phyloP scores from a whole-genome alignment of 2,329 filamentous ascomycete genomes.

The Hortaea sp. region DNA sequence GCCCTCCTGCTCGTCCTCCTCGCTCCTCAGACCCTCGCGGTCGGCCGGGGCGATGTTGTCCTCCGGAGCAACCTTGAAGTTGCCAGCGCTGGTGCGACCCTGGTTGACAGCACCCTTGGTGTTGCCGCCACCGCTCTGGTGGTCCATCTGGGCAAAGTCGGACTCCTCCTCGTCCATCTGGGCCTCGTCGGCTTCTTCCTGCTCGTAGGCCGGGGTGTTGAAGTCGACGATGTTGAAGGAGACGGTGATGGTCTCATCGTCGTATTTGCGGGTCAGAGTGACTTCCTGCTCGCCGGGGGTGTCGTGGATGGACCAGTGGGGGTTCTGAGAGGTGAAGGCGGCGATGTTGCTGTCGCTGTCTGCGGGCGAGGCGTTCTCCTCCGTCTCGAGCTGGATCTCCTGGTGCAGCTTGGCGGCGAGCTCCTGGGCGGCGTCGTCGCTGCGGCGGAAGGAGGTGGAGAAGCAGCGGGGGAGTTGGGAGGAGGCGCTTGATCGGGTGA shows the following conservation, averaged over 20 bases:
- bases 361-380: conserved; percentile 51
- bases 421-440: conserved; percentile 57
- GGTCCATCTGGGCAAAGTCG: conserved; percentile 24
- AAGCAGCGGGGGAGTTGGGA: conserved; percentile 27
- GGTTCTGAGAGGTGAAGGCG: conserved; percentile 72
- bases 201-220: conserved; percentile 44
- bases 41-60: conserved; percentile 48
- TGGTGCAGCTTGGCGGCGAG: conserved; percentile 76
- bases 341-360: conserved; percentile 54
- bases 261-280: conserved; percentile 68
- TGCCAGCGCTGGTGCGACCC: conserved; percentile 39
- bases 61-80: conserved; percentile 46
- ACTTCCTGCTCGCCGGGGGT: conserved; percentile 79
- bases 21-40: conserved; percentile 47
- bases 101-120: conserved; percentile 48
- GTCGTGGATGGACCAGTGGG: conserved; percentile 67
- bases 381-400: conserved; percentile 75
- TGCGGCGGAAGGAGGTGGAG: conserved; percentile 31
- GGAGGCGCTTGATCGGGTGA: conserved; percentile 8
- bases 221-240: conserved; percentile 80
- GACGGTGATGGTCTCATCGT: conserved; percentile 78
- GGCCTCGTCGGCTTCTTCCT: conserved; percentile 41
- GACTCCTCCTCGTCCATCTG: conserved; percentile 30
- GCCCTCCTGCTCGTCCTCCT: conserved; percentile 39
- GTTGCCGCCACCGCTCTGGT: conserved; percentile 47